Evolutionary conservation across 306 rosid species (phyloP).

Genomic region (Mimosa pudica): DNA sequence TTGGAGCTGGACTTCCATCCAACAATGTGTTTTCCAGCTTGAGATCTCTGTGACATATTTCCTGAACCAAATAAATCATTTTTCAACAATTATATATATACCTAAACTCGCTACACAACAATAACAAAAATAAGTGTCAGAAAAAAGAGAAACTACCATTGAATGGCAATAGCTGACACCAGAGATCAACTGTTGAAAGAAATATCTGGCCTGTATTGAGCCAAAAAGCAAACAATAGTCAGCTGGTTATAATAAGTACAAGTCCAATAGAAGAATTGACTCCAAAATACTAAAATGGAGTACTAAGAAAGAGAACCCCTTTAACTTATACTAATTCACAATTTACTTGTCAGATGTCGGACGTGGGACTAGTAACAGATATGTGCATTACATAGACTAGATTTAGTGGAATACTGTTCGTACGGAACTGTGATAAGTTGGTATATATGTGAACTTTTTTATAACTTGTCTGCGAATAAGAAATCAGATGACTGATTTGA

Average conservation of each 20-base stretch:
- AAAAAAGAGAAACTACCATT: constrained; percentile 2
- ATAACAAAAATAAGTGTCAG: background rate
- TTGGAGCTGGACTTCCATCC: constrained; percentile 68
- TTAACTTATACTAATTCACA: too few species aligned
- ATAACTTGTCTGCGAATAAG: background rate
- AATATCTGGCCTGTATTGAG: constrained; percentile 62
- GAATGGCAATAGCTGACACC: constrained; percentile 66
- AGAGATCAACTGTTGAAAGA: constrained; percentile 70
- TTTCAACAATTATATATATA: background rate
- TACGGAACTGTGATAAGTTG: background rate
- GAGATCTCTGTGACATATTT: constrained; percentile 79
- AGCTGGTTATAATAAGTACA: background rate
- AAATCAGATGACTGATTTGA: background rate
- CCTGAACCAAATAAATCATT: constrained; percentile 48
- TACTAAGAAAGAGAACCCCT: too few species aligned
- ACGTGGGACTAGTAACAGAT: too few species aligned
- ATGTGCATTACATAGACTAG: too few species aligned
- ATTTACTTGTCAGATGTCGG: too few species aligned
- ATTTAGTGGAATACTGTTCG: background rate
- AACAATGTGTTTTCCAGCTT: constrained; percentile 76
- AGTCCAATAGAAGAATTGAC: too few species aligned
- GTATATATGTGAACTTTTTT: background rate
- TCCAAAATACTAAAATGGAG: too few species aligned
- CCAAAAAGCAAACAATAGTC: background rate
- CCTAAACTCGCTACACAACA: background rate